Base-by-base conservation (phyloP, 2,329 filamentous ascomycete genomes). In the Diaporthe helianthi region DNA sequence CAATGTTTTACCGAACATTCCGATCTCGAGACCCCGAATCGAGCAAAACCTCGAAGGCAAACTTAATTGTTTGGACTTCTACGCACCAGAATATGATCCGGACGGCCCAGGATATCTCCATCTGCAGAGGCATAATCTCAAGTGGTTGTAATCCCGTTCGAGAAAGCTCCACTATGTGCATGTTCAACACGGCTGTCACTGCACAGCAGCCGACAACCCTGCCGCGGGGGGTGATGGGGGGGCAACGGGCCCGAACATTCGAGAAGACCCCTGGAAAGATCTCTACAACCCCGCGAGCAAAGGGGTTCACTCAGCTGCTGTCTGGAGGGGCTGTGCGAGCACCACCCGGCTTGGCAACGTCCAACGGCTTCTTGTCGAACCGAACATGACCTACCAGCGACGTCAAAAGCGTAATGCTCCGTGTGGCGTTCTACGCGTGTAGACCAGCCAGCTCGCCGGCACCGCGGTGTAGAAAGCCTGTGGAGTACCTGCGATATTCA, bases 201-300 rank as follows among this genome's bases (percentile, higher is more conserved):
- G 19, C 24, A 24, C 12, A 61, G 41, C 12, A 47, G n/a, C 41
- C 58, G 33, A 4, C 26, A 17, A 12, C 19, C 41, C 1, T 10
- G 31, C 8, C 8, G 31, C 8, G 31, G 36, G 24, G 38, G 55
- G 3, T 10, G 31, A 10, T 7, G 31, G 31, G 31, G 36, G 24
- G 38, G 55, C 26, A 17, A 12, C 31, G 55, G 55, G 38, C 38
- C 55, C 55, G 41, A 61, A 61, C 33, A 22, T 47, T 61, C 26
- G 41, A 60, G 55, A 60, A 61, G 24, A 31, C 41, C 54, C 54
- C 38, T 46, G 54, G 19, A 58, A 46, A 61, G 38, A 47, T 61
- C 55, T 61, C 55, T 24, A 61, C 55, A 15, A 61, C 41, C 58
- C 24, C 38, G 31, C 38, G 26, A 60, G 19, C 17, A 22, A 26